These are phyloP conservation scores for Rickenella mellea DNA, from an alignment of 768 basidiomycete species.

Conservation along the genomic window DNA sequence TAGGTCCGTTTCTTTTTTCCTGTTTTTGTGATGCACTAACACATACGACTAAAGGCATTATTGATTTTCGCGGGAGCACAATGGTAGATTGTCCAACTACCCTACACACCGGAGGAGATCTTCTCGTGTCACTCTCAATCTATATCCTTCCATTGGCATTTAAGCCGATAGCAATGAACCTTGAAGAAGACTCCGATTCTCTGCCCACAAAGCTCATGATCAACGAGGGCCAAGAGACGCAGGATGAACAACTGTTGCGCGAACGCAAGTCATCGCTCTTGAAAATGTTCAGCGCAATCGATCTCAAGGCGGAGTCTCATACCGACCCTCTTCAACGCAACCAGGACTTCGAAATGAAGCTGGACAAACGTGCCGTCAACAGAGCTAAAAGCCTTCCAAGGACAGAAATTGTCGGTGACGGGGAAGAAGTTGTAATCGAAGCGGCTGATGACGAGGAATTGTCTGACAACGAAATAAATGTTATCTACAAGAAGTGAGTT, in stretches of 20 bases:
- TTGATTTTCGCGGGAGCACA: constrained; percentile 57
- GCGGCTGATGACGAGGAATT: constrained; percentile 66
- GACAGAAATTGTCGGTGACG: constrained; percentile 70
- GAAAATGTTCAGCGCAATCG: constrained; percentile 62
- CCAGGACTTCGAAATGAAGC: constrained; percentile 19
- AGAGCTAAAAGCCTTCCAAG: constrained; percentile 11
- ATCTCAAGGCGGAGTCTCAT: constrained; percentile 53
- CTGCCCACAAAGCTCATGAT: constrained; percentile 36
- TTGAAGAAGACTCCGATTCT: constrained; percentile 16
- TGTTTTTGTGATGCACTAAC: not conserved
- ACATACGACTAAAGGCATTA: constrained; percentile 37
- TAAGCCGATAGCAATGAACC: constrained; percentile 21
- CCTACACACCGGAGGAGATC: constrained; percentile 64
- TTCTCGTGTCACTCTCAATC: constrained; percentile 69
- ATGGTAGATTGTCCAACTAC: constrained; percentile 71
- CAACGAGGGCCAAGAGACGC: constrained; percentile 73
- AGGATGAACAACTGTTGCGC: constrained; percentile 66
- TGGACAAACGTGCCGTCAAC: constrained; percentile 22
- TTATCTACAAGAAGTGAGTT: constrained; percentile 75
- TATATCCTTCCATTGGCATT: constrained; percentile 68
- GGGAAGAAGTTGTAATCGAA: constrained; percentile 77
- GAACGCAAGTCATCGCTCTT: constrained; percentile 72
- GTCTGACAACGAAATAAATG: constrained; percentile 67
- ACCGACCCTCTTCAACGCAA: constrained; percentile 14
- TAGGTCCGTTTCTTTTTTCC: constrained; percentile 31